These are phyloP conservation scores for Abortiporus biennis DNA, from an alignment of 1,284 basidiomycete genomes.

Conservation along the genomic window DNA sequence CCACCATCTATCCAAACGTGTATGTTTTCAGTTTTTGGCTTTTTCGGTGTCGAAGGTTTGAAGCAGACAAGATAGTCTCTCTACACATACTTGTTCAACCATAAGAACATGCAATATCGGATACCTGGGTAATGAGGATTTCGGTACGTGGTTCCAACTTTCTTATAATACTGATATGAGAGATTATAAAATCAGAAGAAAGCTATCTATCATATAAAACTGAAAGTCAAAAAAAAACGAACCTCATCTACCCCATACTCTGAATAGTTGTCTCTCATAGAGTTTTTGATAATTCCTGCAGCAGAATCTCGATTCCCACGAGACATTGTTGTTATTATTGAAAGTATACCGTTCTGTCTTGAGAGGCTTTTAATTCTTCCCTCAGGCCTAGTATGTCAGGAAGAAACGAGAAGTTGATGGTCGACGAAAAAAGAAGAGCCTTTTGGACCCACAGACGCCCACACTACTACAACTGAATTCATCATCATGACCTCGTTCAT, in stretches of 20 bases:
- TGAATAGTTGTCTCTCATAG: constrained; percentile 67
- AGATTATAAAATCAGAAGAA: background rate
- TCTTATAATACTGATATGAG: constrained; percentile 33
- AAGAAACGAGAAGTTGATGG: too few species aligned
- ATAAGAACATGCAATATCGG: constrained; percentile 46
- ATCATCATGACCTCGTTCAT: constrained; percentile 70
- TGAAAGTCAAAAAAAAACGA: constrained; percentile 14
- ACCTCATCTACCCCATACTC: constrained; percentile 63
- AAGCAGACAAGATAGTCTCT: too few species aligned
- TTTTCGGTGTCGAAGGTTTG: background rate
- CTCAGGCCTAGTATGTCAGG: too few species aligned
- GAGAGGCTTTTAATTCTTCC: too few species aligned
- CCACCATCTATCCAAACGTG: constrained; percentile 34
- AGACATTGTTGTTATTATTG: too few species aligned
- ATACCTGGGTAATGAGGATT: constrained; percentile 72
- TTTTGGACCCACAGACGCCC: too few species aligned
- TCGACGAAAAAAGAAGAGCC: too few species aligned
- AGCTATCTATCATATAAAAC: background rate
- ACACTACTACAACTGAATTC: too few species aligned
- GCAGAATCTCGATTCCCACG: constrained; percentile 36
- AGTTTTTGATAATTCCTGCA: constrained; percentile 46
- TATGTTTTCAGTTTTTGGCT: constrained; percentile 9
- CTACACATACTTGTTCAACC: constrained; percentile 40
- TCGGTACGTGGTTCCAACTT: constrained; percentile 59
- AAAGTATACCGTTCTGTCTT: too few species aligned